Conservation (phyloP, 2,329 filamentous ascomycete genomes). For the Gremmenia infestans region DNA sequence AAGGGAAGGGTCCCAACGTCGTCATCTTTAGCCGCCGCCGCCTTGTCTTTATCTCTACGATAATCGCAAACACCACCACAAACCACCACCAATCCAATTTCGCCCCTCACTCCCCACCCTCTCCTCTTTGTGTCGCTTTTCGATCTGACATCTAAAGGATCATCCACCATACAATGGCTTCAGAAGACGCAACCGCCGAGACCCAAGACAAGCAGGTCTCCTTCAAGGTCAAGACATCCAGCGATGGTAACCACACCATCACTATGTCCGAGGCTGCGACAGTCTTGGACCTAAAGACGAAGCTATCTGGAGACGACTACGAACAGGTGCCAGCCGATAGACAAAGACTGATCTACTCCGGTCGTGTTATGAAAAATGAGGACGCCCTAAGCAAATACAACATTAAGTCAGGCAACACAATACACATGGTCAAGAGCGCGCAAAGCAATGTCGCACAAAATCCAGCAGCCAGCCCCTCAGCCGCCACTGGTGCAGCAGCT, state of each 20-base stretch:
- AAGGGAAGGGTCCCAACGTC: slow-evolving; percentile 5
- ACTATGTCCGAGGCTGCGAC: slow-evolving; percentile 73
- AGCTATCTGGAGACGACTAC: slow-evolving; percentile 74
- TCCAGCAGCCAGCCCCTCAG: slow-evolving; percentile 40
- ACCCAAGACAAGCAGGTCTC: slow-evolving; percentile 70
- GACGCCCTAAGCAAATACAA: slow-evolving; percentile 84
- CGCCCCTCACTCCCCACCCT: background rate
- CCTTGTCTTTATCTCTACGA: slow-evolving; percentile 7
- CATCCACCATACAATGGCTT: slow-evolving; percentile 28
- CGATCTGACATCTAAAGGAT: background rate
- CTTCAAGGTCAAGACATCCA: slow-evolving; percentile 98
- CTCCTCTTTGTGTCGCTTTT: background rate
- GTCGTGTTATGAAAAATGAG: slow-evolving; percentile 91
- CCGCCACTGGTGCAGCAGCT: slow-evolving; percentile 38
- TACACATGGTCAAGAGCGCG: slow-evolving; percentile 95
- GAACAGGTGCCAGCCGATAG: slow-evolving; percentile 83
- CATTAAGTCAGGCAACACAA: slow-evolving; percentile 91
- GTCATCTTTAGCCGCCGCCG: slow-evolving; percentile 7
- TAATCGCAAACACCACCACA: background rate
- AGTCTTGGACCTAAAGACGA: slow-evolving; percentile 82
- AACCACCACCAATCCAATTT: background rate
- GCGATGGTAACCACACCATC: slow-evolving; percentile 76
- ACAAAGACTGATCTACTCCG: slow-evolving; percentile 95
- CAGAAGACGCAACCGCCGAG: slow-evolving; percentile 54
- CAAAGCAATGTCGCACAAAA: slow-evolving; percentile 59